phyloP scores from a whole-genome alignment of 495 filamentous ascomycete genomes.

The Tuber melanosporum region DNA sequence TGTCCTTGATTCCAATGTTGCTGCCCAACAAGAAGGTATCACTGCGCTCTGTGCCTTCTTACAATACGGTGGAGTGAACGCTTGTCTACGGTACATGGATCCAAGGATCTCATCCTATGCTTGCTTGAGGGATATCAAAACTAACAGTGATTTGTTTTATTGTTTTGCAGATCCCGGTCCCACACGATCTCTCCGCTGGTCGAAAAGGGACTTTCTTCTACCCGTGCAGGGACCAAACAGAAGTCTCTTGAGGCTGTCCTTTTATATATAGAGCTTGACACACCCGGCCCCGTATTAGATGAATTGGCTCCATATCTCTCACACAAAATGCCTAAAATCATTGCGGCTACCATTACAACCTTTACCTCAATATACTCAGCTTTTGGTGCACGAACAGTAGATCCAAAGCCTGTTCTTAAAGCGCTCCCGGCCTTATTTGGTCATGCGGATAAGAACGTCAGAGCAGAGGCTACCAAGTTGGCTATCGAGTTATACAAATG shows the following conservation, averaged over 20 bases:
- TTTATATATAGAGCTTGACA: conserved; percentile 84
- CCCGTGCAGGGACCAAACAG: conserved; percentile 78
- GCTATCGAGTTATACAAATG: conserved; percentile 94
- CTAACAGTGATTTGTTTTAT: conserved; percentile 22
- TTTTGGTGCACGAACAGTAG: conserved; percentile 91
- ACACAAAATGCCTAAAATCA: conserved; percentile 90
- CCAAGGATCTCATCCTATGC: conserved; percentile 7
- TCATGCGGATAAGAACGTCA: conserved; percentile 97
- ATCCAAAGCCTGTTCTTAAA: conserved; percentile 94
- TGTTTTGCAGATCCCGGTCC: conserved; percentile 57
- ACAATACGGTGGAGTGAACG: conserved; percentile 73
- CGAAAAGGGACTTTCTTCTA: conserved; percentile 86
- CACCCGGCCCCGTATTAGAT: conserved; percentile 77
- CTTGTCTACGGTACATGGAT: conserved; percentile 59
- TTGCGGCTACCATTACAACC: conserved; percentile 74
- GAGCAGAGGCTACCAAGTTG: conserved; percentile 85
- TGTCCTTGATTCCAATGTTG: conserved; percentile 92
- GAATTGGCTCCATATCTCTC: conserved; percentile 78
- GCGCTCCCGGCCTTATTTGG: conserved; percentile 82
- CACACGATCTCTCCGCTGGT: conserved; percentile 68
- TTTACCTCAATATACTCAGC: conserved; percentile 80
- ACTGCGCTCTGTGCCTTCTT: conserved; percentile 80
- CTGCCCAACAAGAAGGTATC: conserved; percentile 90
- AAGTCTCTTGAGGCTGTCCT: conserved; percentile 80
- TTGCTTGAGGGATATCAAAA: conserved; percentile 1